Evolutionary conservation across 352 stramenopile genomes (phyloP).

Genomic region (Globisporangium yorkense): DNA sequence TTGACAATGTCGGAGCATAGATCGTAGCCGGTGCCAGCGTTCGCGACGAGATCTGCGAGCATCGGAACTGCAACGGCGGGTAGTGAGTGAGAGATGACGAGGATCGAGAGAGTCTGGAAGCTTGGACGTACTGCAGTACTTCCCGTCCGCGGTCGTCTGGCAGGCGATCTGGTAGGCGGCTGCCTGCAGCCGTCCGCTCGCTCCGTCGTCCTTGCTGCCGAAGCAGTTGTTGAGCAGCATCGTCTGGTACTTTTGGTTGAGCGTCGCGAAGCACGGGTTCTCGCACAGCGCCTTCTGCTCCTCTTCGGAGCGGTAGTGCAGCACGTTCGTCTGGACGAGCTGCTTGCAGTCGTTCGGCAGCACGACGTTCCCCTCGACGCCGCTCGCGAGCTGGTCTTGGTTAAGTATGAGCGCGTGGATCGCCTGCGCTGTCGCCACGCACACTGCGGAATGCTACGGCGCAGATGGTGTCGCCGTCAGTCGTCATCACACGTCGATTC

Average conservation of each 20-base stretch:
- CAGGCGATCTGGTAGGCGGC: conserved; percentile 68
- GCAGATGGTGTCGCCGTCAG: background rate
- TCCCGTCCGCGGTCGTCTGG: conserved; percentile 37
- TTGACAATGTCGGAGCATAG: conserved; percentile 66
- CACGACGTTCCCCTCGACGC: conserved; percentile 50
- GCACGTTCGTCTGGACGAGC: conserved; percentile 49
- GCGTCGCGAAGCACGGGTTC: conserved; percentile 50
- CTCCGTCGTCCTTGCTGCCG: conserved; percentile 44
- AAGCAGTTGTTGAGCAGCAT: conserved; percentile 70
- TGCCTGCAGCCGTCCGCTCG: conserved; percentile 47
- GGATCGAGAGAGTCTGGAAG: background rate
- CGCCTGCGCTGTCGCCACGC: conserved; percentile 35
- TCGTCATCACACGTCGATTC: background rate
- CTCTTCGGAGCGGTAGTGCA: conserved; percentile 44
- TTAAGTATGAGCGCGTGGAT: conserved; percentile 53
- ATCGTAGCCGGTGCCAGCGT: conserved; percentile 48
- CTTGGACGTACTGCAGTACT: conserved; percentile 66
- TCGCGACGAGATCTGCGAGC: conserved; percentile 37
- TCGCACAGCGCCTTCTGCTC: conserved; percentile 51
- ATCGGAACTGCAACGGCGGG: conserved; percentile 33
- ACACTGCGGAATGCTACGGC: conserved; percentile 30
- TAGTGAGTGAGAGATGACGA: background rate
- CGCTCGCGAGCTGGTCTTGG: conserved; percentile 44
- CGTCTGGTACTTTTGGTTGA: conserved; percentile 58
- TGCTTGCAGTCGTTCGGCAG: conserved; percentile 53